A percentile compares a stretch with the other conserved stretches of the same genome.
phyloP scores from a whole-genome alignment of 345 rosid species.

The Hevea brasiliensis region DNA sequence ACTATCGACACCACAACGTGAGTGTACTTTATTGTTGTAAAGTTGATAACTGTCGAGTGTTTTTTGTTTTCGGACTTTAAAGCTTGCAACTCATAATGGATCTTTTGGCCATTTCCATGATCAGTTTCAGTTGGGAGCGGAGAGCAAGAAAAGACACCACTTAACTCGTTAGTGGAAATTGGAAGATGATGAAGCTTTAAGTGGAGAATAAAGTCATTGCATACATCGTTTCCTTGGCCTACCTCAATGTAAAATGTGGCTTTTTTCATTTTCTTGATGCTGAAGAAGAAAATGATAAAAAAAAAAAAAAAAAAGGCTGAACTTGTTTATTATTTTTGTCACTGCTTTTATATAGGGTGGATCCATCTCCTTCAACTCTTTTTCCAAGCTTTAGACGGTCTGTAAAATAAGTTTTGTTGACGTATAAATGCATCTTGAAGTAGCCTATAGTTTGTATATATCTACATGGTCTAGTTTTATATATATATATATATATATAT shows the following conservation, averaged over 20 bases:
- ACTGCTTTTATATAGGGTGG: too few relatives aligned
- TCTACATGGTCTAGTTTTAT: too few relatives aligned
- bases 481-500: too few relatives aligned
- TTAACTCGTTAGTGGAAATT: conserved; percentile 15
- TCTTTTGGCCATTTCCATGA: conserved; percentile 10
- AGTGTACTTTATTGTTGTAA: conserved; percentile 15
- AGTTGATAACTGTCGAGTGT: neutral
- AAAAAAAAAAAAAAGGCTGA: too few relatives aligned
- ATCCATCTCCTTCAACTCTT: too few relatives aligned
- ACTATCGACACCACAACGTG: conserved; percentile 21
- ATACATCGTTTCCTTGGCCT: neutral
- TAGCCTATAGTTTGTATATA: too few relatives aligned
- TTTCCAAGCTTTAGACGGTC: too few relatives aligned
- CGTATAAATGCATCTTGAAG: too few relatives aligned
- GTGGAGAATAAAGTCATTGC: neutral
- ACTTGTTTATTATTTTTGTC: too few relatives aligned
- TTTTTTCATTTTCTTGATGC: neutral
- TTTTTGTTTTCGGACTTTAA: neutral
- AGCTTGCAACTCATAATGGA: neutral
- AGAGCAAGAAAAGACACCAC: conserved; percentile 22
- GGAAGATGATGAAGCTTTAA: conserved; percentile 13
- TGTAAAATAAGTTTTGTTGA: too few relatives aligned
- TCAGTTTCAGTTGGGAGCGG: conserved; percentile 25
- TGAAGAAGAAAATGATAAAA: too few relatives aligned
- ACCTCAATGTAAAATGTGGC: neutral